Base-by-base conservation (phyloP, 2,329 filamentous ascomycete genomes). In the Penicillium sp. region DNA sequence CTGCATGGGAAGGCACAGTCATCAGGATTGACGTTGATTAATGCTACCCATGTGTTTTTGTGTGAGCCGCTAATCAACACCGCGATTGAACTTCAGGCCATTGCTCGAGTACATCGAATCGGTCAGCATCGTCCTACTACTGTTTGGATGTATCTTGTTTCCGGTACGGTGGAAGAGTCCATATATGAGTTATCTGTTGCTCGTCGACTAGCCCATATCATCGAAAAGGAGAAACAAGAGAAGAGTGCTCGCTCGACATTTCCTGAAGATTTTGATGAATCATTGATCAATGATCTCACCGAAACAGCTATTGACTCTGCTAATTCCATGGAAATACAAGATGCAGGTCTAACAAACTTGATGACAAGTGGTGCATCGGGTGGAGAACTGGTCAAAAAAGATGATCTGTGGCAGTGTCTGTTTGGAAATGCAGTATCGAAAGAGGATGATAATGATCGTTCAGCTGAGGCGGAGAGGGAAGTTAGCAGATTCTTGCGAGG, bases 1-100 rank as follows among this genome's bases (percentile, higher is more conserved):
- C 82, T 99, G 14, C 92, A 97, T 70, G 93, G 93, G 6, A 90
- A 92, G 63, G 90, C 91, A 0, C 91, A 96, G 71, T 89, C 91
- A 0, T 93, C 90, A 1, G 95, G 95, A 0, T 81, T 99, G 29
- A 98, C 96, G 60, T 83, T 99, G 0, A 89, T 96, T 63, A 93
- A 96, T 67, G 95, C 93, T 4, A 96, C 87, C 48, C 92, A 98
- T 70, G 92, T 98, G 1, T 96, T 98, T 69, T 83, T 99, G 4
- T 96, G 92, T 72, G 95, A 99, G 71, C 95, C 95, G 2, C 80
- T 98, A 3, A 86, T 98, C 65, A 96, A 98, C 70, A 93, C 93
- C 0, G 92, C 93, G 0, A 86, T 99, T 16, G 95, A 98, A 74
- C 82, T 98, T 10, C 95, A 99, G 74, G 93, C 93, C 14, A 96